A percentile compares a stretch with the other conserved stretches of the same genome.
Evolutionary conservation across 768 basidiomycete species (phyloP).

Genomic region (Gloeopeniophorella convolvens): DNA sequence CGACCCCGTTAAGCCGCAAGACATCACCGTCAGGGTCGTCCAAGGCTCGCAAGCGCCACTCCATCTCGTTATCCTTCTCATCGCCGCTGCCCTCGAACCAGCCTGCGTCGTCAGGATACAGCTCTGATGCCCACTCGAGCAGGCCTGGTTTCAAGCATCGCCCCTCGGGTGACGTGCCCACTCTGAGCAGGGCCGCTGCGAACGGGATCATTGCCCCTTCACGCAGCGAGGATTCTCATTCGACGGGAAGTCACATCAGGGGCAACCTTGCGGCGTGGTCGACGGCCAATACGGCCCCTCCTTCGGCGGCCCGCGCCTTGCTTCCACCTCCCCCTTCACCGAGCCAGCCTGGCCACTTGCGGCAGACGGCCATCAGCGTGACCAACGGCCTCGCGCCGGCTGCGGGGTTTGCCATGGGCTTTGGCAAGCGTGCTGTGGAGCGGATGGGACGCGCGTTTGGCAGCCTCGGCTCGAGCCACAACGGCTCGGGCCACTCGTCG

Average conservation of each 20-base stretch:
- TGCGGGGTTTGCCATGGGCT: slow-evolving; percentile 54
- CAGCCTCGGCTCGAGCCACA: slow-evolving; percentile 4
- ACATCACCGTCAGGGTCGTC: slow-evolving; percentile 40
- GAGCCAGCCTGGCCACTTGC: slow-evolving; percentile 30
- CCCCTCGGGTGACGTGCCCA: slow-evolving; percentile 29
- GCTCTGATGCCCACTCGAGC: slow-evolving; percentile 2
- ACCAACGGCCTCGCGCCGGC: slow-evolving; percentile 61
- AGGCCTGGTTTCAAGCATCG: slow-evolving; percentile 6
- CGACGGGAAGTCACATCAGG: slow-evolving; percentile 39
- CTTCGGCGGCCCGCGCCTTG: slow-evolving; percentile 26
- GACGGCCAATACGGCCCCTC: slow-evolving; percentile 17
- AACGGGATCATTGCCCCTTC: slow-evolving; percentile 38
- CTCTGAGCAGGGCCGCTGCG: slow-evolving; percentile 37
- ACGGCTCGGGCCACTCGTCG: slow-evolving; percentile 23
- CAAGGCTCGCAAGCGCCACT: slow-evolving; percentile 50
- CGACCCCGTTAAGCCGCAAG: slow-evolving; percentile 21
- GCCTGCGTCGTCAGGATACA: not conserved
- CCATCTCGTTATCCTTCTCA: slow-evolving; percentile 54
- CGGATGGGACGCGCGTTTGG: slow-evolving; percentile 40
- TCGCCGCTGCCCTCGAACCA: slow-evolving; percentile 25
- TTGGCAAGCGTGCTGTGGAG: slow-evolving; percentile 64
- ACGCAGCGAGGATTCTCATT: slow-evolving; percentile 26
- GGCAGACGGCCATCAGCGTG: slow-evolving; percentile 71
- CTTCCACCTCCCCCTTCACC: slow-evolving; percentile 23
- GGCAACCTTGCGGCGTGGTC: slow-evolving; percentile 46